Base-by-base conservation (phyloP, 306 rosid genomes). In the Dalbergia oliveri region DNA sequence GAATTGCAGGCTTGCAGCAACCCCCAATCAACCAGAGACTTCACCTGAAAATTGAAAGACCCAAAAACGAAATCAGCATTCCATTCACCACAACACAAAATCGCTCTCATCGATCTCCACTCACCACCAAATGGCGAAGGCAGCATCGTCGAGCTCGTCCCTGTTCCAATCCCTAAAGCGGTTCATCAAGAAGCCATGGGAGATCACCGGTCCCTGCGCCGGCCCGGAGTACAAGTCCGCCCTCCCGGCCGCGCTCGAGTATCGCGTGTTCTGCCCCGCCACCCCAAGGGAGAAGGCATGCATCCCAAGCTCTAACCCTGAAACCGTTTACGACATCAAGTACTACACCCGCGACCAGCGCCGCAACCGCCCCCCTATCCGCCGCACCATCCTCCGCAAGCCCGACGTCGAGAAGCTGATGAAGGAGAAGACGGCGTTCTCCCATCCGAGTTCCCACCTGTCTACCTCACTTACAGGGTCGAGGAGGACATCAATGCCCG, bases 131-230 rank as follows among this genome's bases (percentile, higher is more conserved):
- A 35, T 11, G n/a, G 63, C 87, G 45, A 83, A 83, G 21, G 2
- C 74, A 6, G 66, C 85, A 11, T 72, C 88, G 4, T 77, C 88
- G 18, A 76, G 21, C 6, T 79, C 84, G 35, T 26, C 31, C 31
- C n/a, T 86, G 12, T 19, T 86, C 45, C 86, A 79, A 18, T 79
- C 7, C 44, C 91, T 96, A 71, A 90, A 23, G 84, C 89, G 97
- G 6, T 90, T 81, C 88, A 9, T 96, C 41, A 96, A 93, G 89
- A 90, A 89, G 85, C 99, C 99, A 18, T 91, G 99, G 99, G 99
- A 96, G 89, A 86, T 89, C 37, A 96, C 99, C 9, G 99, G 99
- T 0, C 99, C 99, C 0, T 89, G 93, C 33, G 91, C 99, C 8
- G 64, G 71, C 62, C 97, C 97, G 0, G 99, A 93, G 68, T 96